phyloP scores from a whole-genome alignment of 2,329 filamentous ascomycete species.

The Trichophyton simii region DNA sequence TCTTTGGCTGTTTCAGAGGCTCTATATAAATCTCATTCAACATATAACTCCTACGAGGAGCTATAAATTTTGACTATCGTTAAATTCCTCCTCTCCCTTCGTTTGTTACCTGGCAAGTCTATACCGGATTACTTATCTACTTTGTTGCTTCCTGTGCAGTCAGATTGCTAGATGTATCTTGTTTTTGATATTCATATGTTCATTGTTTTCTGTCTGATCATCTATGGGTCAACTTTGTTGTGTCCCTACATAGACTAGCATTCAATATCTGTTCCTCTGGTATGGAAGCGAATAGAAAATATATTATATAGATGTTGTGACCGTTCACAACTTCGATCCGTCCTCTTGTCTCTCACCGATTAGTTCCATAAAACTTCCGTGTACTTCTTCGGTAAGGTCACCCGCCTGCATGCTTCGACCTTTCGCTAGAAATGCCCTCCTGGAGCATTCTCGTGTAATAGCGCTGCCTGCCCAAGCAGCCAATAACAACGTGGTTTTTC shows the following conservation, averaged over 20 bases:
- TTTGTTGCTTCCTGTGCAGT: too few relatives aligned
- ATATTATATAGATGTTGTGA: not conserved
- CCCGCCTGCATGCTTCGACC: conserved; percentile 84
- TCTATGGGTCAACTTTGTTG: too few relatives aligned
- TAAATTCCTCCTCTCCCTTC: too few relatives aligned
- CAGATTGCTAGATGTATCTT: too few relatives aligned
- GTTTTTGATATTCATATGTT: too few relatives aligned
- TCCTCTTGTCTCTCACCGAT: conserved; percentile 55
- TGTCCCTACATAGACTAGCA: not conserved
- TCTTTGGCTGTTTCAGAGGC: not conserved
- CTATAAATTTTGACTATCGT: too few relatives aligned
- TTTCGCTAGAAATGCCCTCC: conserved; percentile 71
- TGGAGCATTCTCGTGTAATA: conserved; percentile 81
- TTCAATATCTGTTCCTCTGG: not conserved
- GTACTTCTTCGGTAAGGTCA: conserved; percentile 83
- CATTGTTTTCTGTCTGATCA: too few relatives aligned
- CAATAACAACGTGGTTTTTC: conserved; percentile 52
- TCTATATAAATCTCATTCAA: not conserved
- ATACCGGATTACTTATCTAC: too few relatives aligned
- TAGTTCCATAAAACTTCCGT: conserved; percentile 63
- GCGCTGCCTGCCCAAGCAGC: conserved; percentile 77
- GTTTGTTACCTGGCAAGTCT: too few relatives aligned
- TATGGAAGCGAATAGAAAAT: not conserved
- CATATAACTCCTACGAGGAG: not conserved
- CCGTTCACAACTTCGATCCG: conserved; percentile 22